A percentile compares a stretch with the other conserved stretches of the same genome.
Conservation (phyloP, 2,329 filamentous ascomycete genomes). For the Stagonosporopsis rhizophila region DNA sequence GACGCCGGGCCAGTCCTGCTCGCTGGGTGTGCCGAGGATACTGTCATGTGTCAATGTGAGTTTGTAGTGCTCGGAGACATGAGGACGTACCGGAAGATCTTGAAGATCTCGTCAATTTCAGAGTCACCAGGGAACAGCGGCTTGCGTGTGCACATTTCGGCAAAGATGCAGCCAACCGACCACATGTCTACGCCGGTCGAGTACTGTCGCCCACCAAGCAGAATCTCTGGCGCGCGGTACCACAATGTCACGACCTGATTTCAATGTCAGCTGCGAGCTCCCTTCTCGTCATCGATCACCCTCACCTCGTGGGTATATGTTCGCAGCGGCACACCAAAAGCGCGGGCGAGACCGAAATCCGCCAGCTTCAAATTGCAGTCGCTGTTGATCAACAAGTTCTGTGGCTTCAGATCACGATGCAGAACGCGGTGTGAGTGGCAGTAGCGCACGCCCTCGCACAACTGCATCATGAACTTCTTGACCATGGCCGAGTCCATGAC, state of each 20-base stretch:
- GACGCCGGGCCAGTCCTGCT: conserved; percentile 85
- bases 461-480: conserved; percentile 91
- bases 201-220: conserved; percentile 89
- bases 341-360: conserved; percentile 87
- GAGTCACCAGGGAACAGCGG: conserved; percentile 92
- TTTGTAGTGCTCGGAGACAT: neutral
- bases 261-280: conserved; percentile 19
- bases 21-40: conserved; percentile 81
- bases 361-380: conserved; percentile 90
- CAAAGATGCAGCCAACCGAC: conserved; percentile 93
- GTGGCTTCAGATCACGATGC: conserved; percentile 88
- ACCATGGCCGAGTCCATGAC: conserved; percentile 81
- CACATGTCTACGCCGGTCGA: conserved; percentile 96
- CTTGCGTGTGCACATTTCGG: conserved; percentile 95
- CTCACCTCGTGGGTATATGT: conserved; percentile 88
- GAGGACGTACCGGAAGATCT: conserved; percentile 80
- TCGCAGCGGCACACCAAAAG: conserved; percentile 87
- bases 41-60: conserved; percentile 26
- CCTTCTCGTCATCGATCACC: neutral
- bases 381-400: conserved; percentile 85
- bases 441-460: conserved; percentile 84
- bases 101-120: conserved; percentile 94
- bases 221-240: conserved; percentile 90
- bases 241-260: conserved; percentile 82
- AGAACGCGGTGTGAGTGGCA: conserved; percentile 88